phyloP scores from a whole-genome alignment of 140 eudicot genomes.

The Flaveria floridana region DNA sequence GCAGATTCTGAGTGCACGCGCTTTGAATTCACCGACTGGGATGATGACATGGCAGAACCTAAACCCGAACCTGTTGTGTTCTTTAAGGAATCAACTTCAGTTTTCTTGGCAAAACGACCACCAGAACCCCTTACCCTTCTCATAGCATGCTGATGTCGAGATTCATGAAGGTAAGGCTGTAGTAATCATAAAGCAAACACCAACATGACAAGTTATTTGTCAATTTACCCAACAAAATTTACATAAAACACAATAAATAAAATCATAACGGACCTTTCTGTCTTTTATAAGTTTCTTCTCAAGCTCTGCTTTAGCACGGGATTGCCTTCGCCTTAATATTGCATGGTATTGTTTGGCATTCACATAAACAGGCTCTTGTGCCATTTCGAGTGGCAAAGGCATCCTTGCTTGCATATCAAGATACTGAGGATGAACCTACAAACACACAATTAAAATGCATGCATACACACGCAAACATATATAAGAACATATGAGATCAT shows the following conservation, averaged over 20 bases:
- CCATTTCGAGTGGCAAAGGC: constrained; percentile 79
- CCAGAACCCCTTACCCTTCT: constrained; percentile 82
- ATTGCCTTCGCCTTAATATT: constrained; percentile 74
- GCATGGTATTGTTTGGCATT: constrained; percentile 86
- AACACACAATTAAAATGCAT: constrained; percentile 1
- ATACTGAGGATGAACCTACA: constrained; percentile 65
- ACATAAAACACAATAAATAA: not conserved
- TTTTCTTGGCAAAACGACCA: constrained; percentile 83
- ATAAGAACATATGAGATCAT: constrained; percentile 2
- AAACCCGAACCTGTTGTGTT: constrained; percentile 37
- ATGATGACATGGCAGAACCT: constrained; percentile 24
- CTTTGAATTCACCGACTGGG: constrained; percentile 45
- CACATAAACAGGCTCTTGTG: constrained; percentile 82
- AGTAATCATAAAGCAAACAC: not conserved
- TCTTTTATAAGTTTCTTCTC: constrained; percentile 73
- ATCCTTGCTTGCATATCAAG: constrained; percentile 68
- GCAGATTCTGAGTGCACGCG: constrained; percentile 38
- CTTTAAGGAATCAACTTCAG: constrained; percentile 41
- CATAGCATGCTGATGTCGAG: constrained; percentile 88
- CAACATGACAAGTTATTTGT: not conserved
- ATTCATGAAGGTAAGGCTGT: constrained; percentile 93
- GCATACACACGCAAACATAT: not conserved
- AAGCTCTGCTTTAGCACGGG: constrained; percentile 91
- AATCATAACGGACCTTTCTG: constrained; percentile 55
- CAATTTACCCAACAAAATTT: not conserved